Conservation (phyloP, 179 eudicot species). For the Spinacia oleracea region DNA sequence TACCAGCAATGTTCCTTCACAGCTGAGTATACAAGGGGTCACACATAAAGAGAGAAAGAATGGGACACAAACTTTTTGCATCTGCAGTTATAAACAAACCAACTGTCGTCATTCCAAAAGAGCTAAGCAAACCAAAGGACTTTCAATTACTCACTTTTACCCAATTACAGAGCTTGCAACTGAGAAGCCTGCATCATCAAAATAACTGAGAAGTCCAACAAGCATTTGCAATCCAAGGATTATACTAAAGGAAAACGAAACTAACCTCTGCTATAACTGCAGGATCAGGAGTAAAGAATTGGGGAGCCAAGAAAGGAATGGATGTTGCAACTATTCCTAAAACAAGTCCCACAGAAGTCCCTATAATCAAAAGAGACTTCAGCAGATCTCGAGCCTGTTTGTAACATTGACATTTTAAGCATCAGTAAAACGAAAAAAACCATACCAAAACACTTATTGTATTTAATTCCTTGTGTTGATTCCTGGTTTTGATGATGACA, state of each 20-base stretch:
- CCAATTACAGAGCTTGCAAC: neutral
- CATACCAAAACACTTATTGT: neutral
- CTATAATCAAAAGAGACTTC: constrained; percentile 78
- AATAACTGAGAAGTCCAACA: neutral
- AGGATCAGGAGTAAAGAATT: constrained; percentile 73
- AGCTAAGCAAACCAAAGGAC: neutral
- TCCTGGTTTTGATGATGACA: too few relatives aligned
- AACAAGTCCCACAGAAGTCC: constrained; percentile 59
- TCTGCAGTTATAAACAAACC: constrained; percentile 46
- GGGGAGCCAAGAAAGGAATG: constrained; percentile 75
- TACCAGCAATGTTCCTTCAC: constrained; percentile 96
- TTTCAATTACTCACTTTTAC: neutral
- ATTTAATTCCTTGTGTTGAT: too few relatives aligned
- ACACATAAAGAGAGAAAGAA: constrained; percentile 72
- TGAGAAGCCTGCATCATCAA: neutral
- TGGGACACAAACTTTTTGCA: constrained; percentile 81
- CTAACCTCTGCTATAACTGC: constrained; percentile 68
- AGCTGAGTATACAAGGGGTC: constrained; percentile 77
- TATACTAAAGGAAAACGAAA: constrained; percentile 3
- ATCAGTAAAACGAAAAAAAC: neutral
- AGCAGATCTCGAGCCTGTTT: constrained; percentile 74
- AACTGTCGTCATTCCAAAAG: neutral
- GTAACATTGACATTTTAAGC: constrained; percentile 1
- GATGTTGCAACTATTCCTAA: constrained; percentile 67
- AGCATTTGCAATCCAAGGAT: neutral